Evolutionary conservation across 2,329 filamentous ascomycete genomes (phyloP), one percentile per base, ranked within the genome.

Genomic region (Parascedosporium putredinis): DNA sequence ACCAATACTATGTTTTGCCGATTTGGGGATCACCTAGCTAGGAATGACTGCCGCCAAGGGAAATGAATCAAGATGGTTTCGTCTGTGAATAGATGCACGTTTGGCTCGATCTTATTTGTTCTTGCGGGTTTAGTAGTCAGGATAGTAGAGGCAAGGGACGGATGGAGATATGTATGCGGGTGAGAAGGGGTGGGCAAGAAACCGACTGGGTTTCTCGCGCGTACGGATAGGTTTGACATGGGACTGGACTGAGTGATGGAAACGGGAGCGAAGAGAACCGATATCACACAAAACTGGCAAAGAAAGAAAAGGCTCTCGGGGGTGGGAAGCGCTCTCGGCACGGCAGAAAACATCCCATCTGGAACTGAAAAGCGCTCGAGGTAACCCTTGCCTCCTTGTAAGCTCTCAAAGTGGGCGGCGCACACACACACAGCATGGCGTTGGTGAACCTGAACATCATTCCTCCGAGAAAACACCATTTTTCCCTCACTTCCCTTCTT

Each of bases 241-340:
- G 38, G 12, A 16, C 23, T 24, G 38, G 38, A 42, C 18, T 42
- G 9, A 20, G 38, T 42, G 38, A 42, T 42, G 38, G 10, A 20
- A 20, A 12, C 23, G 12, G 33, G 20, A 18, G 33, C 10, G 38
- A 20, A 22, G 38, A 20, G 18, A 23, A 42, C 20, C 3, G 18
- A 42, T 42, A 42, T 42, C 38, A 42, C 38, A 42, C 38, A 23
- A 10, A 22, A 20, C 12, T 5, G 38, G 20, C 38, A 20, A 42
- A 20, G 16, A 42, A n/a, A n/a, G n/a, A n/a, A n/a, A n/a, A 42
- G 38, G 12, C 12, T 12, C 38, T 4, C 23, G 16, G 38, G 23
- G n/a, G n/a, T n/a, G n/a, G 23, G 38, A 42, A 42, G 38, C 38
- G 38, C 38, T 42, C 38, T 42, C 38, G 38, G 36, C 18, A 42